Evolutionary conservation across 345 rosid species (phyloP), one percentile per base, ranked within the genome.

Genomic region (Punica granatum): DNA sequence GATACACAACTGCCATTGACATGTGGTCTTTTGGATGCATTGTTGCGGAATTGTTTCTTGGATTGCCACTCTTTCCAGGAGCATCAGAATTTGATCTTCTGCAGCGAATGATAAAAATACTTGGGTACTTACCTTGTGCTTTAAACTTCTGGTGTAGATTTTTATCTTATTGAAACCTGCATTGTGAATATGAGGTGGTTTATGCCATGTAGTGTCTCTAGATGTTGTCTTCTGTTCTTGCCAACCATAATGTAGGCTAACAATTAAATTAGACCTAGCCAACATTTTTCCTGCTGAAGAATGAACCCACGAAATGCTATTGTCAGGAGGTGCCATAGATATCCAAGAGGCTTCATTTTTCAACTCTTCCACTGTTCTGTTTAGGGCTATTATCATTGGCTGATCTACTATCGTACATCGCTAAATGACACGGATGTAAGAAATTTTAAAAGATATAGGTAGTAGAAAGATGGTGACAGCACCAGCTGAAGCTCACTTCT

Each of bases 21-120:
- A 94, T 94, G 99, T 94, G 98, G 99, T 94, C 99, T 77, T 86
- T 91, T 70, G 99, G 99, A 53, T 94, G 99, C 87, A 89, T 94
- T 74, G 99, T 94, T 3, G 99, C 99, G n/a, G 99, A 94, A 76
- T 79, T 94, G 70, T 94, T 89, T 82, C 88, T 94, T 69, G 99
- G 99, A 71, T 78, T 92, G 82, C 99, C 99, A 8, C 82, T 94
- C 51, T 94, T 94, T 77, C 98, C 99, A 53, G 99, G 99, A 79
- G 97, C 93, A 73, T 94, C 99, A 73, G 99, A 94, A 76, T 92
- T 92, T 79, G 98, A 92, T 83, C 89, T 94, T 59, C 80, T 92
- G 76, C 84, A 86, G 75, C 83, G 99, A 80, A 94, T 94, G 98
- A 72, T 91, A 69, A 79, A 83, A 80, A 91, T 84, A 74, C 90